Evolutionary conservation across 768 basidiomycete genomes (phyloP).

Genomic region (Lactarius indigo): DNA sequence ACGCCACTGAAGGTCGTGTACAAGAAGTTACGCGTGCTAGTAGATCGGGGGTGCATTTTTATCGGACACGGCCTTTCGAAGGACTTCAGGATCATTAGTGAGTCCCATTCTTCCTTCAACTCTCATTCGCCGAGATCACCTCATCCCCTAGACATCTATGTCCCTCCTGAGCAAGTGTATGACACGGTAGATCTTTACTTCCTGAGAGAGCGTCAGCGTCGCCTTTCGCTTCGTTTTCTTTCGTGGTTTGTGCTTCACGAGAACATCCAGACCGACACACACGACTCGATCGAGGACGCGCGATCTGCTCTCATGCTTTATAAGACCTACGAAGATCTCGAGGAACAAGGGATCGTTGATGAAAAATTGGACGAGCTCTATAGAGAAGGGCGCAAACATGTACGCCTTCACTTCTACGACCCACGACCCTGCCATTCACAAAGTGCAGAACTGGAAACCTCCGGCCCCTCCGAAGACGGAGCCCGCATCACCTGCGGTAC

Average conservation of each 20-base stretch:
- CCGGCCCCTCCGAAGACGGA: slow-evolving; percentile 32
- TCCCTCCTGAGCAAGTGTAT: slow-evolving; percentile 92
- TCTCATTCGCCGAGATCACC: not conserved
- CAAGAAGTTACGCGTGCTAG: slow-evolving; percentile 90
- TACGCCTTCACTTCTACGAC: slow-evolving; percentile 35
- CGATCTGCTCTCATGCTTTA: slow-evolving; percentile 81
- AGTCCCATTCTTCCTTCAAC: slow-evolving; percentile 31
- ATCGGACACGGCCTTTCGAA: slow-evolving; percentile 96
- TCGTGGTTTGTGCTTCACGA: slow-evolving; percentile 92
- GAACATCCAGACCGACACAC: slow-evolving; percentile 89
- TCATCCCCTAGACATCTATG: slow-evolving; percentile 72
- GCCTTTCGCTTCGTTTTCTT: slow-evolving; percentile 87
- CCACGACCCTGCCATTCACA: not conserved
- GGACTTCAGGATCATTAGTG: slow-evolving; percentile 98
- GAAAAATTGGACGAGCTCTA: slow-evolving; percentile 85
- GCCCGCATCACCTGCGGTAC: not conserved
- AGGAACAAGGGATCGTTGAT: slow-evolving; percentile 75
- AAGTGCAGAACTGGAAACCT: slow-evolving; percentile 54
- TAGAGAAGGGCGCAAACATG: slow-evolving; percentile 70
- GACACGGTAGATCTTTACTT: slow-evolving; percentile 99
- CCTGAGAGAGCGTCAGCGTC: slow-evolving; percentile 71
- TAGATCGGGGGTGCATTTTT: slow-evolving; percentile 94
- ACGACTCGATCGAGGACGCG: slow-evolving; percentile 99
- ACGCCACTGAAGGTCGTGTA: slow-evolving; percentile 98
- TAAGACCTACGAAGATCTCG: slow-evolving; percentile 74